Conservation (phyloP, 108 stramenopile species). For the Parmales sp. region DNA sequence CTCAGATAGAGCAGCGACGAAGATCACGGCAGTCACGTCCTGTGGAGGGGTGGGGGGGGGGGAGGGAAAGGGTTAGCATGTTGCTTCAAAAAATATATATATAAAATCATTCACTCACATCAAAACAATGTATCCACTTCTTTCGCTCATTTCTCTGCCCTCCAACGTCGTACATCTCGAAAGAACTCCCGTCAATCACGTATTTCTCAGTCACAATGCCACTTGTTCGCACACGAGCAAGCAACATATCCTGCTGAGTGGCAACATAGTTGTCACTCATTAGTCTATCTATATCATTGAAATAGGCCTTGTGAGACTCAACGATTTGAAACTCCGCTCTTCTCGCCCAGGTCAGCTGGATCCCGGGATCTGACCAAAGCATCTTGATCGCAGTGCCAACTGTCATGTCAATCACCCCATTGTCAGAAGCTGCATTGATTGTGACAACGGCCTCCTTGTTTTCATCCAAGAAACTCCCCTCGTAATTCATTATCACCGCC, state of each 20-base stretch:
- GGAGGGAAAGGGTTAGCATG: no score
- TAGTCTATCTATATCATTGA: conserved; percentile 59
- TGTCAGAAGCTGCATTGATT: conserved; percentile 28
- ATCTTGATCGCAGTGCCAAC: conserved; percentile 45
- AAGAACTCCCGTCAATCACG: conserved; percentile 34
- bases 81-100: no score
- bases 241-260: conserved; percentile 40
- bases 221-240: conserved; percentile 35
- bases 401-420: conserved; percentile 35
- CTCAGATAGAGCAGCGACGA: conserved; percentile 57
- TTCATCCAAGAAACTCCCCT: background rate
- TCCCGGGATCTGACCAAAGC: conserved; percentile 46
- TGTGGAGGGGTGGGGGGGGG: no score
- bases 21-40: conserved; percentile 63
- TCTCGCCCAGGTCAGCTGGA: conserved; percentile 57
- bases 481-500: background rate
- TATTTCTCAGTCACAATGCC: conserved; percentile 45
- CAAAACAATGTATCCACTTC: conserved; percentile 57
- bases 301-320: conserved; percentile 66
- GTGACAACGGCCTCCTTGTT: conserved; percentile 35
- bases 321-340: conserved; percentile 62
- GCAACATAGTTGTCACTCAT: conserved; percentile 49
- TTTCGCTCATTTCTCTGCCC: conserved; percentile 52
- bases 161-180: conserved; percentile 51
- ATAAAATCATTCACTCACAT: no score